phyloP scores from a whole-genome alignment of 345 rosid species.

The Eucalyptus cloeziana region DNA sequence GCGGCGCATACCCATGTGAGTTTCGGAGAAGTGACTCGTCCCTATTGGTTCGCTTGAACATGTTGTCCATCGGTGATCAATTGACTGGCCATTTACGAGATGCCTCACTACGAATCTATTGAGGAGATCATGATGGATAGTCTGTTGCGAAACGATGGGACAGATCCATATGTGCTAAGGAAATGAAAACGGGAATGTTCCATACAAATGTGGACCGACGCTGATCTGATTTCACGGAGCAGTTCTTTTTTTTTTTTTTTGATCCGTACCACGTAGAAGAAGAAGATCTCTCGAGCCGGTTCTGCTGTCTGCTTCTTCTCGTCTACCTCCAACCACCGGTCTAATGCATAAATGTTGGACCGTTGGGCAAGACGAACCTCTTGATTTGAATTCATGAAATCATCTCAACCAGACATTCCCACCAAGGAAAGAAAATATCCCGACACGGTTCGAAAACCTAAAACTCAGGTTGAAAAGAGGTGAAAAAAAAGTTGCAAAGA shows the following conservation, averaged over 20 bases:
- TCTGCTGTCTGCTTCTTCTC: background rate
- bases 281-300: background rate
- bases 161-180: background rate
- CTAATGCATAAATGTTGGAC: background rate
- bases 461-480: background rate
- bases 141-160: background rate
- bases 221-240: background rate
- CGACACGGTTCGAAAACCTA: background rate
- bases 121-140: background rate
- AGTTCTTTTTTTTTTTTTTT: background rate
- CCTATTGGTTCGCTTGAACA: too few relatives aligned
- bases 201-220: background rate
- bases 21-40: too few relatives aligned
- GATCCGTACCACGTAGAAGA: background rate
- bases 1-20: too few relatives aligned
- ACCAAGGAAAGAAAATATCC: background rate
- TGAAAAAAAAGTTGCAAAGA: background rate
- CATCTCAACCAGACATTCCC: background rate
- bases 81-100: background rate
- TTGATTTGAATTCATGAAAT: background rate
- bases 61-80: background rate
- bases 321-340: background rate
- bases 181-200: background rate
- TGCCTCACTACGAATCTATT: background rate
- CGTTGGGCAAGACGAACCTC: background rate